Base-by-base conservation (phyloP, 108 stramenopile genomes). In the Nitzschia putrida region DNA sequence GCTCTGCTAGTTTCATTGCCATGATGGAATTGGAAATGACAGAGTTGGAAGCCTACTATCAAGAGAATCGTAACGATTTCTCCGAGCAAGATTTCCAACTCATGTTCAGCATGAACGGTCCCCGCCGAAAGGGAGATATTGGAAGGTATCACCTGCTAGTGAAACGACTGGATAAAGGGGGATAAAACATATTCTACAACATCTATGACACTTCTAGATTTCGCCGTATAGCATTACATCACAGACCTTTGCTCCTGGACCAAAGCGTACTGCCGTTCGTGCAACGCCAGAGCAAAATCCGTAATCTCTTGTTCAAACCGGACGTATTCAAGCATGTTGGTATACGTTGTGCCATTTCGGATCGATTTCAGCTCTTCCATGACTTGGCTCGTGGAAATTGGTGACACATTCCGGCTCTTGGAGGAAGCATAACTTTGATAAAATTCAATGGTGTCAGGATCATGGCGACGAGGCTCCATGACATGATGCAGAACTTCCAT, bases 1-100 rank as follows among this genome's bases (percentile, higher is more conserved):
- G 85, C 14, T 88, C 89, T 22, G 92, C 92, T 5, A 84, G 85
- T 66, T 90, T 90, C 52, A 85, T 93, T 26, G 88, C 82, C 53
- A 80, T 93, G 86, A 86, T 93, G 85, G 92, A 93, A 53, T 65
- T 90, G 34, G 90, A 90, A 66, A 81, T 88, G 80, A 79, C 81
- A 13, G 92, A 93, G 74, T 52, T 92, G 18, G 88, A 85, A 63
- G 84, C 83, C 34, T 87, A 89, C 64, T 93, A 86, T 57, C 79
- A 80, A 44, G 81, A 66, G 24, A 89, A 91, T 55, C 77, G 74
- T 5, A 72, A 77, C 20, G 88, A 93, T 49, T 93, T 91, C 64
- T 69, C 83, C 10, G 88, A 90, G 34, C 72, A 77, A 42, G 92
- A 91, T 54, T 90, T 90, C 57, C 71, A 85, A 54, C 84, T 93